These are phyloP conservation scores for Auxenochlorella protothecoides DNA, from an alignment of 139 green algal species.

Conservation along the genomic window DNA sequence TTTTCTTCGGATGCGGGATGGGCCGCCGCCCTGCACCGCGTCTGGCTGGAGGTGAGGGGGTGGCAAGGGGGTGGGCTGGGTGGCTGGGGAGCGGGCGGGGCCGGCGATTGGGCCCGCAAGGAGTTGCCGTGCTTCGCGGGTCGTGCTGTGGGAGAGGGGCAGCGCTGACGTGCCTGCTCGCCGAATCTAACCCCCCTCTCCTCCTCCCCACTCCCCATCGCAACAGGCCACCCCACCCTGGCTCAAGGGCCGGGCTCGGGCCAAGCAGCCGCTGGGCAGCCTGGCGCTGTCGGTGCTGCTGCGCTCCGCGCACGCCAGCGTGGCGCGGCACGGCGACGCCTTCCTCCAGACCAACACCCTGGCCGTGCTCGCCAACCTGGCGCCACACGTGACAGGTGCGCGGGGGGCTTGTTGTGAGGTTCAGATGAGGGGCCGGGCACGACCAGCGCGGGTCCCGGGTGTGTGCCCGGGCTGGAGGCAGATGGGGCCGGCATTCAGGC, in stretches of 20 bases:
- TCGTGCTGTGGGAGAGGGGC: no score
- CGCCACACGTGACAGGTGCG: slow-evolving; percentile 43
- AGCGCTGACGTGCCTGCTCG: no score
- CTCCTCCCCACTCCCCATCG: no score
- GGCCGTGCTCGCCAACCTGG: slow-evolving; percentile 75
- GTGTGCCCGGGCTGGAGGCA: neutral
- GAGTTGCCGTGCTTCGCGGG: no score
- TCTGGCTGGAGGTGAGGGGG: slow-evolving; percentile 15
- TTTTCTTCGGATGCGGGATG: slow-evolving; percentile 72
- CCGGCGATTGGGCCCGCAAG: no score
- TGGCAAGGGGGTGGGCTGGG: neutral
- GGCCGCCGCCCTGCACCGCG: slow-evolving; percentile 56
- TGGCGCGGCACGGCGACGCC: slow-evolving; percentile 55
- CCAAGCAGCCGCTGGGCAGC: slow-evolving; percentile 34
- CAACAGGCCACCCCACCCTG: no score
- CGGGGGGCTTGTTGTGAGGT: neutral
- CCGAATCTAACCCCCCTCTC: no score
- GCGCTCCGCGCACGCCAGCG: slow-evolving; percentile 53
- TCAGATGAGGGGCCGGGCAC: neutral
- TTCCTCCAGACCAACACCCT: slow-evolving; percentile 87
- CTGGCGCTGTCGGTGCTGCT: slow-evolving; percentile 72
- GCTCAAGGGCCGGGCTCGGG: no score
- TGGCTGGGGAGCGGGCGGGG: neutral
- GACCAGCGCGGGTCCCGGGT: neutral
- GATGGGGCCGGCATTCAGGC: neutral